These are phyloP conservation scores for Mortierella sp. DNA, from an alignment of 371 early-diverging fungal species.

Conservation along the genomic window DNA sequence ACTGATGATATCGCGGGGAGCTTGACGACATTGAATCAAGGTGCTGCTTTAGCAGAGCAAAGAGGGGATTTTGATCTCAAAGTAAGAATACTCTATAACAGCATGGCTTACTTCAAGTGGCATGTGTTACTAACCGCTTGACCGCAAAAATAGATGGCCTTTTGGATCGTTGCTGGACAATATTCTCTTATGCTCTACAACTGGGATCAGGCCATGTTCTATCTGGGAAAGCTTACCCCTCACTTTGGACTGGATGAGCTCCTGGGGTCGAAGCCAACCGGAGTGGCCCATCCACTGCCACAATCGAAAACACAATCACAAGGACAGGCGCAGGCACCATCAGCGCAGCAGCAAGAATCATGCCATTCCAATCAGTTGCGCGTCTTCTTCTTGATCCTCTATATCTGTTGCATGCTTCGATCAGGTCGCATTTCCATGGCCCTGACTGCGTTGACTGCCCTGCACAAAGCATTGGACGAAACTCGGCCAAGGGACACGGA, in stretches of 20 bases:
- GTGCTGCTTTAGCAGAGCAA: constrained; percentile 33
- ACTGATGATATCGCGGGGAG: constrained; percentile 42
- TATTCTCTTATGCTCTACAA: constrained; percentile 45
- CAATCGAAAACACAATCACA: too few relatives aligned
- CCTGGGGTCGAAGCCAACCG: not conserved
- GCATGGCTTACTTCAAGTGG: not conserved
- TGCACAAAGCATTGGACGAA: constrained; percentile 41
- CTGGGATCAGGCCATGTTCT: constrained; percentile 38
- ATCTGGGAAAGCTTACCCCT: constrained; percentile 28
- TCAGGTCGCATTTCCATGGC: constrained; percentile 28
- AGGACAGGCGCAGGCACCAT: not conserved
- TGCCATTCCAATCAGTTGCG: constrained; percentile 44
- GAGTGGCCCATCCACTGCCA: too few relatives aligned
- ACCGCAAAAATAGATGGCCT: constrained; percentile 26
- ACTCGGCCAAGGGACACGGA: constrained; percentile 29
- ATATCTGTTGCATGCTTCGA: constrained; percentile 39
- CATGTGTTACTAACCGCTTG: not conserved
- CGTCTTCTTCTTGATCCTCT: constrained; percentile 47
- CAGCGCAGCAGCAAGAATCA: not conserved
- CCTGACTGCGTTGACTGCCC: constrained; percentile 19
- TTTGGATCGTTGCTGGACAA: constrained; percentile 51
- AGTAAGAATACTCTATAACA: constrained; percentile 11
- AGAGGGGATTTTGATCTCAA: constrained; percentile 45
- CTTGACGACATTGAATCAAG: constrained; percentile 26
- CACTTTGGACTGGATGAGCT: constrained; percentile 25